These are phyloP conservation scores for Umbelopsis sp. DNA, from an alignment of 192 early-diverging fungal genomes.

Conservation along the genomic window DNA sequence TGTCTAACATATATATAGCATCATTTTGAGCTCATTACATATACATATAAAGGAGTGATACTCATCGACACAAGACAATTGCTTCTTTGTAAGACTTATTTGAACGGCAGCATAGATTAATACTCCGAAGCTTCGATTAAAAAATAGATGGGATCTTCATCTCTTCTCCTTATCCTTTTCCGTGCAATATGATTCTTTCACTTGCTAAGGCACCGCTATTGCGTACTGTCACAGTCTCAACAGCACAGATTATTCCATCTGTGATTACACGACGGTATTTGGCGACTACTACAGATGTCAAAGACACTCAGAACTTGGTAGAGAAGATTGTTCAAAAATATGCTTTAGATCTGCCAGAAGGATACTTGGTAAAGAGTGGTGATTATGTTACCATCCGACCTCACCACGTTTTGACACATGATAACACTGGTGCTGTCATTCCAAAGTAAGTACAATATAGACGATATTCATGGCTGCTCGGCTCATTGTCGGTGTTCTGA, in stretches of 20 bases:
- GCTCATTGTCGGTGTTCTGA: conserved; percentile 3
- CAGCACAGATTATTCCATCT: background rate
- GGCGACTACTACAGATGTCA: conserved; percentile 22
- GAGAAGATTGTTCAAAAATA: conserved; percentile 97
- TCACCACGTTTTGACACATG: conserved; percentile 93
- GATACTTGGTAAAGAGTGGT: conserved; percentile 74
- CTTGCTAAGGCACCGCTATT: conserved; percentile 6
- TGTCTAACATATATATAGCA: too few relatives aligned
- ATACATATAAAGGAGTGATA: too few relatives aligned
- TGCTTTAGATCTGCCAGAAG: conserved; percentile 73
- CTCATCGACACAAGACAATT: too few relatives aligned
- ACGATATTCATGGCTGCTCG: background rate
- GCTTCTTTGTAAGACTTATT: too few relatives aligned
- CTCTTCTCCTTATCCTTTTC: conserved; percentile 19
- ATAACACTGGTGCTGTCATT: conserved; percentile 95
- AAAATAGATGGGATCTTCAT: background rate
- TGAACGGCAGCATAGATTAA: too few relatives aligned
- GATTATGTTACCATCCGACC: conserved; percentile 96
- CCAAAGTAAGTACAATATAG: conserved; percentile 63
- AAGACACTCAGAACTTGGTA: conserved; percentile 77
- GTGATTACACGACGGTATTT: conserved; percentile 10
- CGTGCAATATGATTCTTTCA: conserved; percentile 18
- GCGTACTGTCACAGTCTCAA: conserved; percentile 12
- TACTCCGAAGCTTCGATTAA: background rate
- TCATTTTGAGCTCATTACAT: too few relatives aligned